Base-by-base conservation (phyloP, 2,329 filamentous ascomycete genomes). In the Zasmidium cellare region DNA sequence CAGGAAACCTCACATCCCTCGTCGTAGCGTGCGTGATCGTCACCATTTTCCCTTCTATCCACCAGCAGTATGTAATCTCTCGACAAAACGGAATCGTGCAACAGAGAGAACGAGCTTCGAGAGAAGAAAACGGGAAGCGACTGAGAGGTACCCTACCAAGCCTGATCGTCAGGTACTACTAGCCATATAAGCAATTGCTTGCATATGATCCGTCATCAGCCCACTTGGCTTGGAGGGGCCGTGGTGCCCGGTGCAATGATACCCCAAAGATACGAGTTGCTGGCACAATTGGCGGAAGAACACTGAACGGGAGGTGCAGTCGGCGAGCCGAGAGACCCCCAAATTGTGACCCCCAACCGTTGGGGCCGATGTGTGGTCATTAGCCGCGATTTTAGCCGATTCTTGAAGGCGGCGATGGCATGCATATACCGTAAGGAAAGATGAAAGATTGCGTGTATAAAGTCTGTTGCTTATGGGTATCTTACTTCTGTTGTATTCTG, bases 1-100 rank as follows among this genome's bases (percentile, higher is more conserved):
- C 52, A 35, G 53, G 53, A 31, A 55, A 55, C 20, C 53, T 25
- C 25, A 55, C 46, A 46, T 55, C 53, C 46, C 53, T 55, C 20
- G 53, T 55, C n/a, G 46, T 55, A 16, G 44, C 22, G 19, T 20
- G 11, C 24, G 53, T 55, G n/a, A 55, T 50, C 38, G 53, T 55
- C 25, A 55, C 53, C 53, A 55, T 55, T 11, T 35, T 45, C 31
- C n/a, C n/a, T n/a, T 22, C n/a, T 18, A 23, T 16, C 35, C 2
- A n/a, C 16, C 12, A 41, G 11, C 35, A 41, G 35, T 41, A 18
- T 41, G n/a, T 3, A 14, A 31, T 7, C 14, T 16, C 12, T 41
- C 35, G 35, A 14, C 35, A 41, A n/a, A n/a, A 41, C 16, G 3
- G 35, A 41, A 41, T 19, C 18, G 14, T 9, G 2, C 14, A 35